Evolutionary conservation across 2,329 filamentous ascomycete species (phyloP).

Genomic region (Cordyceps cicadae): DNA sequence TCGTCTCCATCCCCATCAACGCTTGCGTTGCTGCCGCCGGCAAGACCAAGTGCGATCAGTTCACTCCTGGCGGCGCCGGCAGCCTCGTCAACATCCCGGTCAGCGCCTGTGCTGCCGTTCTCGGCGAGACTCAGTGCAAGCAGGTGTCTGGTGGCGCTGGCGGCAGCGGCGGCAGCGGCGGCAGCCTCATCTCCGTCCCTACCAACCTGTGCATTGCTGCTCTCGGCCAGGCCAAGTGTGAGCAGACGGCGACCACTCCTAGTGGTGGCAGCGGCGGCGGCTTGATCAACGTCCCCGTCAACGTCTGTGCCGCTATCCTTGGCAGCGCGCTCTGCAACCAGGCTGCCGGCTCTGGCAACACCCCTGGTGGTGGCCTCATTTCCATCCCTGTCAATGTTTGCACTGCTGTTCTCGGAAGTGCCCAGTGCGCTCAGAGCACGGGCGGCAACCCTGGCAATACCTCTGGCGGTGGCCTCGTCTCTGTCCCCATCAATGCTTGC

Average conservation of each 20-base stretch:
- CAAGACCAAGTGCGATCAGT: background rate
- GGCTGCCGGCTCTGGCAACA: background rate
- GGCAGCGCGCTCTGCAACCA: background rate
- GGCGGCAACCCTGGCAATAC: no score
- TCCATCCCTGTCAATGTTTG: slow-evolving; percentile 6
- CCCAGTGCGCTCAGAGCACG: slow-evolving; percentile 3
- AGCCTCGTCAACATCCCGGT: slow-evolving; percentile 1
- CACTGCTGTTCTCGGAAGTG: background rate
- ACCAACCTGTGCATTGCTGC: background rate
- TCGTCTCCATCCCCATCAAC: background rate
- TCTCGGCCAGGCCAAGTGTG: background rate
- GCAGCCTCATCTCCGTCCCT: background rate
- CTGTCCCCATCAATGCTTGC: slow-evolving; percentile 1
- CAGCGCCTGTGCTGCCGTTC: background rate
- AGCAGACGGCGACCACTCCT: background rate
- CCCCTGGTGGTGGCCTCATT: background rate
- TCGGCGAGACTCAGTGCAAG: slow-evolving; percentile 5
- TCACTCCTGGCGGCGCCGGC: background rate
- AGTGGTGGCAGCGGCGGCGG: background rate
- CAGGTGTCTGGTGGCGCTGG: background rate
- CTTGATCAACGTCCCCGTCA: background rate
- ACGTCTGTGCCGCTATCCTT: background rate
- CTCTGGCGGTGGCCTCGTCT: background rate
- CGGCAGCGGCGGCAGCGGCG: background rate
- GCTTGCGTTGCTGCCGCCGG: background rate